A percentile compares a stretch with the other conserved stretches of the same genome.
Conservation (phyloP, 371 early-diverging fungal species). For the Mortierella sp. region DNA sequence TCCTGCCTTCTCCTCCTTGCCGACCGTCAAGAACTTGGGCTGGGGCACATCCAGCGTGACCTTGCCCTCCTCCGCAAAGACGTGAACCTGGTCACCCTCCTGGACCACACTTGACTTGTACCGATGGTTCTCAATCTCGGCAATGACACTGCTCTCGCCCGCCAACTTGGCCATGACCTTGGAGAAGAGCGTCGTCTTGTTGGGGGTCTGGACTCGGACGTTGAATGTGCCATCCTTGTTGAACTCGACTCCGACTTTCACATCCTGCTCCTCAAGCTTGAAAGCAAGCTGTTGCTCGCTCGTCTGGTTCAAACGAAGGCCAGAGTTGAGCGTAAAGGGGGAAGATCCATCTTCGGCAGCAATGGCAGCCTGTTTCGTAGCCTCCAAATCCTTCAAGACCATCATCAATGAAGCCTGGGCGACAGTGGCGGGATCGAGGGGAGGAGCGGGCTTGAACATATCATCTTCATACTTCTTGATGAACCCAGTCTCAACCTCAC, state of each 20-base stretch:
- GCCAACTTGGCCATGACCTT: constrained; percentile 53
- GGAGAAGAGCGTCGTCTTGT: constrained; percentile 41
- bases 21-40: constrained; percentile 66
- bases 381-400: constrained; percentile 62
- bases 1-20: constrained; percentile 66
- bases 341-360: constrained; percentile 59
- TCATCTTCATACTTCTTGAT: constrained; percentile 67
- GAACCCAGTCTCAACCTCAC: constrained; percentile 95
- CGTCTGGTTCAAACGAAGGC: constrained; percentile 65
- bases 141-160: constrained; percentile 63
- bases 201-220: constrained; percentile 51
- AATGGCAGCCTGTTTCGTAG: constrained; percentile 46
- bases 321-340: constrained; percentile 69
- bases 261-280: constrained; percentile 54
- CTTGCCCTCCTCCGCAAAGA: constrained; percentile 73
- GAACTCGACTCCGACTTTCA: constrained; percentile 53
- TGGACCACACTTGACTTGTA: constrained; percentile 70
- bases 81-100: constrained; percentile 69
- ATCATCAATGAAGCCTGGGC: constrained; percentile 81
- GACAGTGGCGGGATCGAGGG: constrained; percentile 67
- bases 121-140: constrained; percentile 68
- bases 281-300: constrained; percentile 58
- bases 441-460: constrained; percentile 67
- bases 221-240: constrained; percentile 53
- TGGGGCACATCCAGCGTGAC: constrained; percentile 71